Conservation (phyloP, 2,329 filamentous ascomycete genomes). For the Thermomyces lanuginosus region DNA sequence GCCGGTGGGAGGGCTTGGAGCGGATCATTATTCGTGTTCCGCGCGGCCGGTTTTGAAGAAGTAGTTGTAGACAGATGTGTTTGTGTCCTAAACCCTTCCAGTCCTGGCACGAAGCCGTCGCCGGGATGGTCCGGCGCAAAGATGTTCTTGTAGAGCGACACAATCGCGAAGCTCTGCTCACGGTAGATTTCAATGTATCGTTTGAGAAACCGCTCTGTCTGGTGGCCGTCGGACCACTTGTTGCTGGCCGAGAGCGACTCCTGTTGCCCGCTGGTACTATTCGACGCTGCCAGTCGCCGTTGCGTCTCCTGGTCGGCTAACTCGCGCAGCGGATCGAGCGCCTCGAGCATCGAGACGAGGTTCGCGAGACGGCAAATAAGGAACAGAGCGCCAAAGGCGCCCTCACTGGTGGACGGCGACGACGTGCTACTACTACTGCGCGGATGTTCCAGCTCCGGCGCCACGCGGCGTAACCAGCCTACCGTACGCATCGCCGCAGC, state of each 20-base stretch:
- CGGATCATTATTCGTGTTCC: conserved; percentile 14
- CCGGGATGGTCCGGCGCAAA: conserved; percentile 46
- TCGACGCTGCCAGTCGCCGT: conserved; percentile 20
- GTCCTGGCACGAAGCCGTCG: conserved; percentile 15
- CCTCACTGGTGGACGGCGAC: conserved; percentile 36
- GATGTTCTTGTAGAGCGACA: conserved; percentile 86
- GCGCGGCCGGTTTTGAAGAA: conserved; percentile 11
- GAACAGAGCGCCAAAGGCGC: conserved; percentile 66
- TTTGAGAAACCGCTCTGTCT: conserved; percentile 87
- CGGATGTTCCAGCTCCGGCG: conserved; percentile 54
- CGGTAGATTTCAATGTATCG: conserved; percentile 94
- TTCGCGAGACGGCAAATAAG: conserved; percentile 72
- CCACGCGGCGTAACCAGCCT: conserved; percentile 73
- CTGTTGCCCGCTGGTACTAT: too few relatives aligned
- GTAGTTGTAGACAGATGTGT: too few relatives aligned
- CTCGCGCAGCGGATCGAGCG: conserved; percentile 68
- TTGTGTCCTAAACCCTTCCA: conserved; percentile 13
- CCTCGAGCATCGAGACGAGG: conserved; percentile 61
- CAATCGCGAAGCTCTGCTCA: conserved; percentile 89
- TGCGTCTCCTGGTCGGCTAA: conserved; percentile 72
- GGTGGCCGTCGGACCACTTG: conserved; percentile 48
- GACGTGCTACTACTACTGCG: conserved; percentile 13
- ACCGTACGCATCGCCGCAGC: conserved; percentile 81
- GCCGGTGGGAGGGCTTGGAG: conserved; percentile 51
- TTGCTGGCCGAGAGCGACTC: conserved; percentile 10